These are phyloP conservation scores for Nidula microcarpa DNA, from an alignment of 768 basidiomycete species.

Conservation along the genomic window DNA sequence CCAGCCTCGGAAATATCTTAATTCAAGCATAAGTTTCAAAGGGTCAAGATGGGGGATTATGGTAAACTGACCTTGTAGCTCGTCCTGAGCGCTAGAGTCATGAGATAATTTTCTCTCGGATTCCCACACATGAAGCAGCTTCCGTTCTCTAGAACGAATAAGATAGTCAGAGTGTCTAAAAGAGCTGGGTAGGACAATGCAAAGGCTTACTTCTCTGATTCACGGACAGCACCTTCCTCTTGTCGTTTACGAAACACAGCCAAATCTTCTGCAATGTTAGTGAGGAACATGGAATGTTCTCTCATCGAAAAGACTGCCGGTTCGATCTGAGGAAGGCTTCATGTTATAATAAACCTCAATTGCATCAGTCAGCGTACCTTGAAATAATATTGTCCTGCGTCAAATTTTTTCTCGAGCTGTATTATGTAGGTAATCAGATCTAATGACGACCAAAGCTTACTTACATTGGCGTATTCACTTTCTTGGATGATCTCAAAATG, in stretches of 20 bases:
- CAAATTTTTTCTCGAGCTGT: slow-evolving; percentile 48
- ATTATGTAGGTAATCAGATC: not conserved
- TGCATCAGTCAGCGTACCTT: slow-evolving; percentile 25
- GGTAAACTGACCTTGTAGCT: slow-evolving; percentile 1
- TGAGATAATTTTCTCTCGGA: slow-evolving; percentile 11
- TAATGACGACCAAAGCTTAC: slow-evolving; percentile 3
- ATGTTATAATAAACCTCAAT: slow-evolving; percentile 4
- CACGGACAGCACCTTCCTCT: slow-evolving; percentile 19
- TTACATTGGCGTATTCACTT: slow-evolving; percentile 45
- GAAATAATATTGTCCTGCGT: slow-evolving; percentile 50
- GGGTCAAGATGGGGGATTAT: not conserved
- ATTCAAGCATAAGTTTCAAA: not conserved
- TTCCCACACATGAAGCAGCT: slow-evolving; percentile 42
- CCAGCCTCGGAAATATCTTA: not conserved
- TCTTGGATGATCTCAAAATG: slow-evolving; percentile 46
- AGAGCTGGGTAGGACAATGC: slow-evolving; percentile 3
- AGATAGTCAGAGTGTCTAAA: not conserved
- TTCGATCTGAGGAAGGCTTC: slow-evolving; percentile 34
- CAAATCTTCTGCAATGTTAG: slow-evolving; percentile 38
- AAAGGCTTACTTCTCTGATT: slow-evolving; percentile 36
- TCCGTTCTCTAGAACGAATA: slow-evolving; percentile 29
- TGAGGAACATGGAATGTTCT: slow-evolving; percentile 39
- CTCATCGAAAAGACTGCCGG: slow-evolving; percentile 49
- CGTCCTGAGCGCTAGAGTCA: not conserved
- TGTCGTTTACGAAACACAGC: slow-evolving; percentile 37